Base-by-base conservation (phyloP, 2,329 filamentous ascomycete species). In the Colletotrichum sp. region DNA sequence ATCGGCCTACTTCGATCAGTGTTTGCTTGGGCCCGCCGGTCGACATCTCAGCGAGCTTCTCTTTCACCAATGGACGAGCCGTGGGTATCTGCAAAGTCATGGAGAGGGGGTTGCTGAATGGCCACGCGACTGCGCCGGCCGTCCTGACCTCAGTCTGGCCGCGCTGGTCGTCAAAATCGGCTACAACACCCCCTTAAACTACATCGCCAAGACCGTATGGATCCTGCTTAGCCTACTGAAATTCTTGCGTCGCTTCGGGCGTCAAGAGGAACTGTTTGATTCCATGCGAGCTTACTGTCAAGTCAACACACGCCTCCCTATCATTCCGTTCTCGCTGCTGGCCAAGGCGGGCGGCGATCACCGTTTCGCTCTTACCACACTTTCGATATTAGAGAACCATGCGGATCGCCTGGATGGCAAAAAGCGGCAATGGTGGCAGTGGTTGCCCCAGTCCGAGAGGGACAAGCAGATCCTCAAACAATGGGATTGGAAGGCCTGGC, bases 401-500 rank as follows among this genome's bases (percentile, higher is more conserved):
- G 27, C 57, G 6, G 9, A 30, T 63, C 32, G 8, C 25, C 22
- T 9, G 55, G 27, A 59, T 27, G 25, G 25, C 25, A 59, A 59
- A 19, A 12, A 25, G 27, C 59, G 59, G 28, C 30, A 34, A 5
- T 63, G 44, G 44, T 52, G 44, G 44, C 44, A 52, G 44, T 52
- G n/a, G 44, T 12, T 22, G n/a, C 44, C 44, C 44, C 11, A 22
- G 11, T 52, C 32, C 16, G 72, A 72, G 34, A 68, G 77, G 15
- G 25, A 67, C 19, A 28, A 44, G 7, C 55, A 48, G 8, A 70
- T 79, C 30, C 64, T 70, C 4, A 79, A 6, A 6, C 32, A 13
- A 27, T 84, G 84, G 81, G 66, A 79, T 19, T 86, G 84, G 83
- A 78, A 79, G 16, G 66, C 78, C 15, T 87, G 85, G 85, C 74